A percentile compares a stretch with the other conserved stretches of the same genome.
These are phyloP conservation scores for Rhodocollybia butyracea DNA, from an alignment of 768 basidiomycete species.

Conservation along the genomic window DNA sequence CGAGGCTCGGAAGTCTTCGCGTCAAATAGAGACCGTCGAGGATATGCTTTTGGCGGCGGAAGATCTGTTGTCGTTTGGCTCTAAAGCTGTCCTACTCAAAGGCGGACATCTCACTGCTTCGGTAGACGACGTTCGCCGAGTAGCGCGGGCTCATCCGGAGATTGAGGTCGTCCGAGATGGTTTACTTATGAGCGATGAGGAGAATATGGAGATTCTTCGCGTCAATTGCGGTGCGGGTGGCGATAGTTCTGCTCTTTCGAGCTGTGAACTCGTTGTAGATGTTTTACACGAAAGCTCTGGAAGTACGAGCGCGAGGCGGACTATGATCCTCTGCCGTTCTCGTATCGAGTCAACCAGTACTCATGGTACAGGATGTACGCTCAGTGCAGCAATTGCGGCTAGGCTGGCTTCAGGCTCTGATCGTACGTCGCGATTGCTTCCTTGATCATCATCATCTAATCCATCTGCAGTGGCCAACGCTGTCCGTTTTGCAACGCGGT, in stretches of 20 bases:
- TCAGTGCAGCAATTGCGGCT: conserved; percentile 79
- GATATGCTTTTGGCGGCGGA: conserved; percentile 61
- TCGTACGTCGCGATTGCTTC: conserved; percentile 29
- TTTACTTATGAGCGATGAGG: conserved; percentile 30
- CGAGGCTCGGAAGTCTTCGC: conserved; percentile 14
- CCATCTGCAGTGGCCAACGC: conserved; percentile 52
- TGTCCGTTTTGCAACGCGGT: conserved; percentile 56
- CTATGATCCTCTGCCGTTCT: conserved; percentile 57
- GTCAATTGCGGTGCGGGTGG: conserved; percentile 17
- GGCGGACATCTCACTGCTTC: conserved; percentile 71
- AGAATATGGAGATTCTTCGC: conserved; percentile 65
- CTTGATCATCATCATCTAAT: background rate
- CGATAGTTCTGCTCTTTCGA: too few species aligned
- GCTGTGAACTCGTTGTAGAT: conserved; percentile 49
- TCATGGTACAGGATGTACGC: conserved; percentile 91
- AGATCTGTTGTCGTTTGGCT: conserved; percentile 44
- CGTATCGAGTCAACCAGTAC: conserved; percentile 68
- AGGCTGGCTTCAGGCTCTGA: conserved; percentile 49
- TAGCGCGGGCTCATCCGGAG: conserved; percentile 24
- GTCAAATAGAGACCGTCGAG: conserved; percentile 40
- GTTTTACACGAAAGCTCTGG: conserved; percentile 41
- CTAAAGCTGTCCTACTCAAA: conserved; percentile 70
- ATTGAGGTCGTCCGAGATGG: conserved; percentile 42
- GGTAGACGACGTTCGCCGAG: conserved; percentile 38
- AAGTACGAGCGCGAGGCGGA: conserved; percentile 16